Base-by-base conservation (phyloP, 75 land plant species). In the Sequoia sempervirens region DNA sequence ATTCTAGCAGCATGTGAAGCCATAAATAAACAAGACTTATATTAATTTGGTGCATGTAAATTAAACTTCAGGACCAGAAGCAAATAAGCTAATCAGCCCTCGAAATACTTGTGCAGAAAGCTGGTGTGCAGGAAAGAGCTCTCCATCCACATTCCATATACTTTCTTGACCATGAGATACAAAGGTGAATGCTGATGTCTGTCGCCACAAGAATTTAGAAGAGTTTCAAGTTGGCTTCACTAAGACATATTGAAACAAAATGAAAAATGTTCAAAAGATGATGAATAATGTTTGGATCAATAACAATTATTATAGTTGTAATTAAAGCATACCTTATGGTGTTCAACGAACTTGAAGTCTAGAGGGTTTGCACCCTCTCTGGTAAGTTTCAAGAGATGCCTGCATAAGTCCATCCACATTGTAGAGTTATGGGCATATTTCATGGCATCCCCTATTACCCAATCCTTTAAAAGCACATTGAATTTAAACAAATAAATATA, bases 131-230 rank as follows among this genome's bases (percentile, higher is more conserved):
- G 84, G 87, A 78, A 97, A 88, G 46, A 91, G 85, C 80, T 97
- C 99, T 18, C 99, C 99, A 80, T 97, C 99, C 81, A 97, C 81
- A 86, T 93, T 97, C 99, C 99, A 97, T 1, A 93, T 86, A 83
- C 99, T 94, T 68, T 92, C 89, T 41, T 89, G 85, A 40, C 95
- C 92, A 38, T 80, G 85, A 43, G 99, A 90, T 52, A 84, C 81
- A 86, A 97, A 97, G 61, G 95, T 94, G 72, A 97, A 97, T n/a
- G 88, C 85, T 28, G 93, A 83, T 6, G 96, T 97, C 99, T 97
- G 94, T 20, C 10, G 26, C 54, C 61, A 81, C 5, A 54, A 50
- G 6, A 81, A 46, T 50, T 50, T 20, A 54, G 41, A 50, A 52
- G 32, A 81, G 26, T 70, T 28, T 41, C 45, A 78, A 45, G n/a